These are phyloP conservation scores for Hanseniaspora mollemarum DNA, from an alignment of 805 yeast species.

Conservation along the genomic window DNA sequence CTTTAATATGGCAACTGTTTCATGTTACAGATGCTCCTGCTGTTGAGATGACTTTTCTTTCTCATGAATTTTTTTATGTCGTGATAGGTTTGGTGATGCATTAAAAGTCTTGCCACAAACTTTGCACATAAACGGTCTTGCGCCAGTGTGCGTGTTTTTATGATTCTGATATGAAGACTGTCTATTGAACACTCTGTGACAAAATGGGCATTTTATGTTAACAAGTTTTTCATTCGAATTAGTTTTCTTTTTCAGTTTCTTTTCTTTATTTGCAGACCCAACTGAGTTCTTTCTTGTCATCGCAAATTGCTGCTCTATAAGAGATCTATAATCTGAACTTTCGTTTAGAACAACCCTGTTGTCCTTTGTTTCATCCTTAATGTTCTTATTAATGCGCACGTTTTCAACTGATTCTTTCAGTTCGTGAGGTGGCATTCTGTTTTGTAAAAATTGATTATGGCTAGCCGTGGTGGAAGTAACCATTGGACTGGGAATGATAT, in stretches of 20 bases:
- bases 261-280: not conserved
- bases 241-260: not conserved
- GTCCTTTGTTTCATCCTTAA: too few species aligned
- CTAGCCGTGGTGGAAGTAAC: too few species aligned
- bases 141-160: conserved; percentile 11
- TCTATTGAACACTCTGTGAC: conserved; percentile 10
- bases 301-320: too few species aligned
- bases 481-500: too few species aligned
- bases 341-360: too few species aligned
- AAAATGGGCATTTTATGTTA: conserved; percentile 4
- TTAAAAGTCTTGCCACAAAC: conserved; percentile 10
- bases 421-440: too few species aligned
- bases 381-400: too few species aligned
- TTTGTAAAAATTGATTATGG: too few species aligned
- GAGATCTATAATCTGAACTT: too few species aligned
- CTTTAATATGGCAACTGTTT: too few species aligned
- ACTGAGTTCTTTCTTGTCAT: not conserved
- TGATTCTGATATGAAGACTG: conserved; percentile 11
- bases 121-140: conserved; percentile 9
- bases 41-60: not conserved
- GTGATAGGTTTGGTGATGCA: conserved; percentile 9
- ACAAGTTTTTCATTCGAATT: not conserved
- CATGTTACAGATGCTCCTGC: not conserved
- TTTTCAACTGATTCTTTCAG: too few species aligned
- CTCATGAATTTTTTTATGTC: conserved; percentile 13